These are phyloP conservation scores for Micractinium sp. DNA, from an alignment of 139 green algal genomes.

Conservation along the genomic window DNA sequence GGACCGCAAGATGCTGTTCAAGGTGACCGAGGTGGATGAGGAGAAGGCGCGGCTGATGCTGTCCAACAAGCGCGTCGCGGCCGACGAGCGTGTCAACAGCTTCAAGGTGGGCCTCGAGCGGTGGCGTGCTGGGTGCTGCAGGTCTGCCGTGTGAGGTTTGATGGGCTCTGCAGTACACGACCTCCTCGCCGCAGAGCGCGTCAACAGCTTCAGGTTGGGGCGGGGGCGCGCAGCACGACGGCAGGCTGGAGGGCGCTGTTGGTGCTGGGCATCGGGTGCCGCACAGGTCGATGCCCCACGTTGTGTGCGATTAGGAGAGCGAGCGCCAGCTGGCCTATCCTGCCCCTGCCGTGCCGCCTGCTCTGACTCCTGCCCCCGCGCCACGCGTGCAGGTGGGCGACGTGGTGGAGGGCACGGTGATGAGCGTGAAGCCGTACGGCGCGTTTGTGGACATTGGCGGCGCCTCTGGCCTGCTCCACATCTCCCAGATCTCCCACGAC, in stretches of 20 bases:
- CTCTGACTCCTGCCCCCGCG: neutral
- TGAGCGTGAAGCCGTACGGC: constrained; percentile 93
- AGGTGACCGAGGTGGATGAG: constrained; percentile 96
- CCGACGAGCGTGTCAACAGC: neutral
- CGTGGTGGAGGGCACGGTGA: constrained; percentile 92
- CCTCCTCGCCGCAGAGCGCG: constrained; percentile 9
- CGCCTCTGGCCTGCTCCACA: constrained; percentile 94
- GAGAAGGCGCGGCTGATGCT: constrained; percentile 89
- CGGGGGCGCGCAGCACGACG: no score
- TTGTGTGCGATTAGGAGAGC: neutral
- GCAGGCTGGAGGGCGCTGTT: no score
- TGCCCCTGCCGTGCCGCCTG: no score
- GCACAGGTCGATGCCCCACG: neutral
- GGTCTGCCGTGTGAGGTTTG: no score
- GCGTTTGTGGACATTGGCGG: constrained; percentile 97
- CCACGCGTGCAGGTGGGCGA: constrained; percentile 74
- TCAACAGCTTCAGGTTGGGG: constrained; percentile 42
- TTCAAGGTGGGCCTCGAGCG: constrained; percentile 43
- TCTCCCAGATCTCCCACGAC: constrained; percentile 96
- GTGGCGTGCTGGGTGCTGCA: constrained; percentile 27
- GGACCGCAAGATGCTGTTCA: constrained; percentile 81
- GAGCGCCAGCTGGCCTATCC: neutral
- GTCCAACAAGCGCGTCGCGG: constrained; percentile 68
- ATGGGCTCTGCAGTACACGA: no score
- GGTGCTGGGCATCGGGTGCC: no score